phyloP scores from a whole-genome alignment of 1,139 yeast species.

The Blastobotrys aristatus region DNA sequence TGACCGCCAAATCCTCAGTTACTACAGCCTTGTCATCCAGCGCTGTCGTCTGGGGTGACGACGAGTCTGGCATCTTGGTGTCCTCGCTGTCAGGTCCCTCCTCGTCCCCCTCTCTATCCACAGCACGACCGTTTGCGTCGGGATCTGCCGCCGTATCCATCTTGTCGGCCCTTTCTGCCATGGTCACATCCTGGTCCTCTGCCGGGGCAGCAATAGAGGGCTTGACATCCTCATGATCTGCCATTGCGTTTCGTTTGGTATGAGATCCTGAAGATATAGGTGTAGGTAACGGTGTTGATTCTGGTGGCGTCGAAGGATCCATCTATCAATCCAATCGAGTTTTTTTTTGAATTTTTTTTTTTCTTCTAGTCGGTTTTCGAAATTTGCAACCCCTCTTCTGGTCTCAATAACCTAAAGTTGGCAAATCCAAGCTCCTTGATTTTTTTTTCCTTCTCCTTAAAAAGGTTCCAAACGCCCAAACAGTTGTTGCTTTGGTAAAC shows the following conservation, averaged over 20 bases:
- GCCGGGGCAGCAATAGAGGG: too few relatives aligned
- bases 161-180: too few relatives aligned
- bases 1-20: too few relatives aligned
- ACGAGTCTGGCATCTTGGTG: too few relatives aligned
- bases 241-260: neutral
- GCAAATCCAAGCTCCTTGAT: too few relatives aligned
- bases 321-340: neutral
- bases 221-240: slow-evolving; percentile 2
- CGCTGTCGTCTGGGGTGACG: neutral
- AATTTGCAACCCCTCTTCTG: too few relatives aligned
- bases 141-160: neutral
- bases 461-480: too few relatives aligned
- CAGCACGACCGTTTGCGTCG: neutral
- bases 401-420: too few relatives aligned
- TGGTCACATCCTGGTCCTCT: too few relatives aligned
- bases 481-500: too few relatives aligned
- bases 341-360: neutral
- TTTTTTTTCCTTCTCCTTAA: too few relatives aligned
- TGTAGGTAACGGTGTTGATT: slow-evolving; percentile 5
- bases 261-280: slow-evolving; percentile 7
- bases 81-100: neutral
- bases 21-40: neutral
- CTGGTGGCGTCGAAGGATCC: slow-evolving; percentile 8
- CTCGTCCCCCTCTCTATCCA: neutral
- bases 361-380: neutral